phyloP scores from a whole-genome alignment of 805 yeast genomes.

The Candida tibetensis region DNA sequence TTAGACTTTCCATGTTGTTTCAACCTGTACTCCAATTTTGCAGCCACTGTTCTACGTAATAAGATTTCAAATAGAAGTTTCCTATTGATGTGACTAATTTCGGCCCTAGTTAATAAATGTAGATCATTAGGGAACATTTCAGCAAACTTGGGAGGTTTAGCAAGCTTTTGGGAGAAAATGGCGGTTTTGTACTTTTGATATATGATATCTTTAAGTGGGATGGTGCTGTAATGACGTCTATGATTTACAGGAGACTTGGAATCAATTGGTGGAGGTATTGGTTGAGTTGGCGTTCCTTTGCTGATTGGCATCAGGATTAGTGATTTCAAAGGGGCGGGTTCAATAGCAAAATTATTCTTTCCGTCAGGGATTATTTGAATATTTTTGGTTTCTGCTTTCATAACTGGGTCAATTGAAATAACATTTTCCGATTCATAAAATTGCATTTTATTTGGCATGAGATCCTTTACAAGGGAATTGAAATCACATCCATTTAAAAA shows the following conservation, averaged over 20 bases:
- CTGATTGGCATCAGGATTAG: background rate
- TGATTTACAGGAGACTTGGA: constrained; percentile 3
- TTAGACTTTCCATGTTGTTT: constrained; percentile 12
- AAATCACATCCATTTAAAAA: constrained; percentile 20
- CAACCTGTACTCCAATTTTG: constrained; percentile 38
- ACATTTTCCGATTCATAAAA: constrained; percentile 21
- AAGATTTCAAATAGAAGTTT: constrained; percentile 35
- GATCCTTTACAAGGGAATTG: constrained; percentile 20
- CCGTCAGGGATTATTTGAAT: background rate
- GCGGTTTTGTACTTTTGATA: constrained; percentile 27
- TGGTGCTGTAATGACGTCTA: constrained; percentile 4
- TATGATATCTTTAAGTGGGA: constrained; percentile 18
- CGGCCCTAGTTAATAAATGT: constrained; percentile 19
- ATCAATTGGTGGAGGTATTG: background rate
- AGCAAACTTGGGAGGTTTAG: constrained; percentile 26
- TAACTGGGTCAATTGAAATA: constrained; percentile 11
- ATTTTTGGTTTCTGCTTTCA: background rate
- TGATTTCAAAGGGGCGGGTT: constrained; percentile 1
- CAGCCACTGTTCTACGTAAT: constrained; percentile 41
- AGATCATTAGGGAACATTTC: constrained; percentile 28
- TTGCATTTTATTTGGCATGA: constrained; percentile 29
- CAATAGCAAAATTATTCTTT: background rate
- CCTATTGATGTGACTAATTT: constrained; percentile 28
- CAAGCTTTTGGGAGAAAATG: constrained; percentile 21
- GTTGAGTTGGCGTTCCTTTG: background rate